Percentiles rank a stretch among this genome's conserved stretches.
phyloP scores from a whole-genome alignment of 1,284 basidiomycete species.

The Microbotryomycetes sp. region DNA sequence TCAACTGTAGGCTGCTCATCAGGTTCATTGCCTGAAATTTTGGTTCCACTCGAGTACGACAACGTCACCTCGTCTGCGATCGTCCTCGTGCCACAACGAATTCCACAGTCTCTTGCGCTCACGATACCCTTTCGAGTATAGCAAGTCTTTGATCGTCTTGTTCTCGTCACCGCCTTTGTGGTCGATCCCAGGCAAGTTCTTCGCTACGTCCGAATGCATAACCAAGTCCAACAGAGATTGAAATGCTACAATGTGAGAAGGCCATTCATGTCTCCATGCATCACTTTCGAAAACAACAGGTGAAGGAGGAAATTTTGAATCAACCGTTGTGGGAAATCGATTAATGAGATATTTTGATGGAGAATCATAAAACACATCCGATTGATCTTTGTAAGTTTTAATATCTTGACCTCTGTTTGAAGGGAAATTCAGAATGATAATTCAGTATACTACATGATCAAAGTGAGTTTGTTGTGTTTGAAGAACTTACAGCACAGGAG shows the following conservation, averaged over 20 bases:
- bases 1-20: no score
- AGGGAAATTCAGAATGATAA: no score
- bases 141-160: constrained; percentile 46
- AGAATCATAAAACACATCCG: constrained; percentile 70
- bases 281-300: constrained; percentile 52
- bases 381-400: constrained; percentile 67
- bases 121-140: constrained; percentile 58
- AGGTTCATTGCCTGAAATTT: no score
- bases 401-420: constrained; percentile 50
- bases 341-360: constrained; percentile 60
- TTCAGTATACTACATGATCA: no score
- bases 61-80: constrained; percentile 66
- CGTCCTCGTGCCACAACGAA: constrained; percentile 71
- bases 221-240: constrained; percentile 55
- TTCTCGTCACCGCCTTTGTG: constrained; percentile 38
- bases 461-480: constrained; percentile 1
- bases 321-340: constrained; percentile 60
- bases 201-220: not conserved
- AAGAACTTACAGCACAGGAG: constrained; percentile 62
- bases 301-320: constrained; percentile 60
- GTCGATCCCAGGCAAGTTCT: not conserved
- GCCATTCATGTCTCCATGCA: constrained; percentile 66
- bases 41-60: constrained; percentile 53
- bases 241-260: constrained; percentile 71
- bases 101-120: constrained; percentile 62